These are phyloP conservation scores for Globisporangium spinosum DNA, from an alignment of 352 stramenopile species.

Conservation along the genomic window DNA sequence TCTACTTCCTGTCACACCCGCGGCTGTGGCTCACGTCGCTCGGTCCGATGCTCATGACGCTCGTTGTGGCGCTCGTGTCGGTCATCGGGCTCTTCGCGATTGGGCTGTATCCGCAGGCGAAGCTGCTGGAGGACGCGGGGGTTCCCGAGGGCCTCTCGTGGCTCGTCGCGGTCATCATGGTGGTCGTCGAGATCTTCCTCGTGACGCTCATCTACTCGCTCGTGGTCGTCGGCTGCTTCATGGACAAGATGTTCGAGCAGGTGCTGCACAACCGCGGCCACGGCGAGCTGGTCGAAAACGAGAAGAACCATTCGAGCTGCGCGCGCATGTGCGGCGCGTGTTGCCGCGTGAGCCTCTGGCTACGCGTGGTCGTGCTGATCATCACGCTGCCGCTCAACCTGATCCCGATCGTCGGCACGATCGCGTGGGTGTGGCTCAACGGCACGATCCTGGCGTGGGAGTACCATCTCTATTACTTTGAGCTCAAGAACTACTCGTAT, in stretches of 20 bases:
- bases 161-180: constrained; percentile 53
- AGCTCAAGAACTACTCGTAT: constrained; percentile 60
- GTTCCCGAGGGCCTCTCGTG: constrained; percentile 41
- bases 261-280: constrained; percentile 48
- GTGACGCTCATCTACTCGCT: constrained; percentile 69
- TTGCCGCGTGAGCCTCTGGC: constrained; percentile 54
- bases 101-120: constrained; percentile 43
- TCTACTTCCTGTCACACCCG: constrained; percentile 60
- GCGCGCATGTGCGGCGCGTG: constrained; percentile 39
- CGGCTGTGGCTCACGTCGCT: constrained; percentile 50
- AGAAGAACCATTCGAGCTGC: constrained; percentile 41
- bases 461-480: constrained; percentile 75
- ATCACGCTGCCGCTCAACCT: constrained; percentile 67
- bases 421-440: constrained; percentile 69
- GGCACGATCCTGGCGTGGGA: constrained; percentile 66
- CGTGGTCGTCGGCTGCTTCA: constrained; percentile 47
- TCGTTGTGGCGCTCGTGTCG: constrained; percentile 41
- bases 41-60: constrained; percentile 54
- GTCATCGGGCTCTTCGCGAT: constrained; percentile 44
- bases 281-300: constrained; percentile 45
- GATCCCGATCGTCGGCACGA: constrained; percentile 55
- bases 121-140: constrained; percentile 37
- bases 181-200: constrained; percentile 68
- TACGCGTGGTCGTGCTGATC: constrained; percentile 48
- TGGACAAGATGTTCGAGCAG: constrained; percentile 63